These are phyloP conservation scores for Russula earlei DNA, from an alignment of 768 basidiomycete genomes.

Conservation along the genomic window DNA sequence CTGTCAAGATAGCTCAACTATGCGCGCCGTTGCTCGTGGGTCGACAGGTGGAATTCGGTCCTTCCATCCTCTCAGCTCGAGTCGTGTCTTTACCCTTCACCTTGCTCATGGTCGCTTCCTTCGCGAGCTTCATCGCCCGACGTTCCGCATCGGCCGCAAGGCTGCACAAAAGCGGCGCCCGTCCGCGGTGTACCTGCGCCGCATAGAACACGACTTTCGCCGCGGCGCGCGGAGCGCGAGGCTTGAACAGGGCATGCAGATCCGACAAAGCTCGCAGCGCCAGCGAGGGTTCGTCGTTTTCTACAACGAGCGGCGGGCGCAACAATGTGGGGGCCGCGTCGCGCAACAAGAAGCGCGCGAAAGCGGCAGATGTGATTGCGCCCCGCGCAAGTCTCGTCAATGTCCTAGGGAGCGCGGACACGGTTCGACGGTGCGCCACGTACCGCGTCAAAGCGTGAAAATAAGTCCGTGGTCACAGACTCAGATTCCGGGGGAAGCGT, in stretches of 20 bases:
- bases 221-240: conserved; percentile 28
- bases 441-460: conserved; percentile 55
- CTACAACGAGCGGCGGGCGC: conserved; percentile 32
- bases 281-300: conserved; percentile 32
- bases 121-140: conserved; percentile 4
- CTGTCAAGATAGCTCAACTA: conserved; percentile 1
- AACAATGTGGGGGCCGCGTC: conserved; percentile 48
- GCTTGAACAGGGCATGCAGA: conserved; percentile 35
- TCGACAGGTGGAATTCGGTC: too few relatives aligned
- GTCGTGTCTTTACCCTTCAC: background rate
- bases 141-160: conserved; percentile 4
- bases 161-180: background rate
- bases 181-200: conserved; percentile 35
- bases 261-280: conserved; percentile 48
- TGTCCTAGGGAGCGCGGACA: too few relatives aligned
- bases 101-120: background rate
- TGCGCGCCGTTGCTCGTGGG: background rate
- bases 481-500: conserved; percentile 42
- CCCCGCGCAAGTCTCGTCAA: conserved; percentile 17
- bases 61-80: too few relatives aligned
- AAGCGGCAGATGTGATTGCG: conserved; percentile 31
- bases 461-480: conserved; percentile 49
- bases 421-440: conserved; percentile 13
- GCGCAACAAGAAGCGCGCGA: conserved; percentile 44
- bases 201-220: conserved; percentile 67